phyloP scores from a whole-genome alignment of 2,329 filamentous ascomycete genomes.

The Dothistroma septosporum region DNA sequence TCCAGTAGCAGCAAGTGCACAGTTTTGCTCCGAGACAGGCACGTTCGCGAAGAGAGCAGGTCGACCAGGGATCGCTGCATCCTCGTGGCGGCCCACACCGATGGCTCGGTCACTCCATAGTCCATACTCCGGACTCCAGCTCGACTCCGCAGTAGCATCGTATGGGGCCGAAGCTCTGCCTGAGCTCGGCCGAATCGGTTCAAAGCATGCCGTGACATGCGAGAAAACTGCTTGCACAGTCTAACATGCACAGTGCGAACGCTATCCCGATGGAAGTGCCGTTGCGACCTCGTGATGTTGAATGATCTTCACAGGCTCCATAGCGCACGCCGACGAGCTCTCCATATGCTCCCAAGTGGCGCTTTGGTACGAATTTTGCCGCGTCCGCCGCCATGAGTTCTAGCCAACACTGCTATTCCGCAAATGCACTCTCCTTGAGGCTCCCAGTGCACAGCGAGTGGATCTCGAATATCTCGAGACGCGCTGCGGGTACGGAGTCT shows the following conservation, averaged over 20 bases:
- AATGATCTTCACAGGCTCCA: background rate
- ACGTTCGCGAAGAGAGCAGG: background rate
- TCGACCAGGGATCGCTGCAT: constrained; percentile 1
- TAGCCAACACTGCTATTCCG: background rate
- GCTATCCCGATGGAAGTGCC: background rate
- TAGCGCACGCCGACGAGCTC: background rate
- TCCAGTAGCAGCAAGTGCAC: background rate
- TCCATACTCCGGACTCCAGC: constrained; percentile 5
- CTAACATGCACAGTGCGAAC: background rate
- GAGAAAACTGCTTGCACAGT: background rate
- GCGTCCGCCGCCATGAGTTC: background rate
- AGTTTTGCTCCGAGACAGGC: background rate
- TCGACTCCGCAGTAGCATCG: background rate
- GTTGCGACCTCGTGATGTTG: background rate
- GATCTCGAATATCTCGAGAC: background rate
- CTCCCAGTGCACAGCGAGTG: background rate
- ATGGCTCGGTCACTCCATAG: background rate
- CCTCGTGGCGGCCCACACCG: constrained; percentile 3
- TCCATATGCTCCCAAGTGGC: background rate
- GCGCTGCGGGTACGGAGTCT: too few relatives aligned
- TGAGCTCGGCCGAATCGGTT: background rate
- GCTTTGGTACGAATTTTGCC: background rate
- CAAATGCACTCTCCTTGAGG: background rate
- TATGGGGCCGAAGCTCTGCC: constrained; percentile 4
- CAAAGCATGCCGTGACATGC: background rate